Percentiles rank a stretch among this genome's conserved stretches.
phyloP scores from a whole-genome alignment of 768 basidiomycete species.

The Tylopilus vinaceipallidus region DNA sequence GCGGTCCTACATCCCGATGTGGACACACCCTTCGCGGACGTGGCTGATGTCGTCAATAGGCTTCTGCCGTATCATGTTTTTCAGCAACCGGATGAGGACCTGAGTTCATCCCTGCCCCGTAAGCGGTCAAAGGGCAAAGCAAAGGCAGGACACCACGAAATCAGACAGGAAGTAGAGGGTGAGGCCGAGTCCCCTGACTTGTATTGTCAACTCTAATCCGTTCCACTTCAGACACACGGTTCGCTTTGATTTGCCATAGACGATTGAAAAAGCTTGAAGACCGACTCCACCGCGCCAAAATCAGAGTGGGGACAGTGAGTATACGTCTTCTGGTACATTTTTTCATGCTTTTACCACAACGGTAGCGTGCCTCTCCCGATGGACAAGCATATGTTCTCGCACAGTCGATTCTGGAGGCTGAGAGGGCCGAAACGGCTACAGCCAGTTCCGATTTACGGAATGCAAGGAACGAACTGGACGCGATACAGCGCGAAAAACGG shows the following conservation, averaged over 20 bases:
- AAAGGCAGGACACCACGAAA: conserved; percentile 48
- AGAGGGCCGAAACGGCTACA: conserved; percentile 58
- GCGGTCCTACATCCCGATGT: conserved; percentile 61
- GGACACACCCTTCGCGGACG: conserved; percentile 65
- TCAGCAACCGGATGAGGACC: conserved; percentile 69
- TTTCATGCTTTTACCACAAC: conserved; percentile 2
- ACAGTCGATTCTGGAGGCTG: conserved; percentile 62
- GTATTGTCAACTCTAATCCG: background rate
- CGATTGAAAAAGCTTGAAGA: conserved; percentile 54
- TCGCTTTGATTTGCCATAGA: conserved; percentile 64
- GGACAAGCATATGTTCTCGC: conserved; percentile 64
- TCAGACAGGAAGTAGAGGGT: conserved; percentile 55
- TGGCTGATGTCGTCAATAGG: conserved; percentile 62
- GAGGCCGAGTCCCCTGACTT: background rate
- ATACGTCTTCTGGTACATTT: background rate
- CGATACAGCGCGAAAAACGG: conserved; percentile 68
- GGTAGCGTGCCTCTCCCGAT: conserved; percentile 58
- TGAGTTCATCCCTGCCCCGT: conserved; percentile 32
- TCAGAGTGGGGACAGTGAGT: conserved; percentile 57
- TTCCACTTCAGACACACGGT: conserved; percentile 54
- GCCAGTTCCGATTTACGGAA: conserved; percentile 60
- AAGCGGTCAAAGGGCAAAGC: conserved; percentile 57
- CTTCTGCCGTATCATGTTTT: conserved; percentile 80
- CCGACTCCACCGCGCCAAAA: conserved; percentile 55
- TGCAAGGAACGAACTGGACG: conserved; percentile 64